Evolutionary conservation across 1,284 basidiomycete genomes (phyloP).

Genomic region (Austroboletus niveus): DNA sequence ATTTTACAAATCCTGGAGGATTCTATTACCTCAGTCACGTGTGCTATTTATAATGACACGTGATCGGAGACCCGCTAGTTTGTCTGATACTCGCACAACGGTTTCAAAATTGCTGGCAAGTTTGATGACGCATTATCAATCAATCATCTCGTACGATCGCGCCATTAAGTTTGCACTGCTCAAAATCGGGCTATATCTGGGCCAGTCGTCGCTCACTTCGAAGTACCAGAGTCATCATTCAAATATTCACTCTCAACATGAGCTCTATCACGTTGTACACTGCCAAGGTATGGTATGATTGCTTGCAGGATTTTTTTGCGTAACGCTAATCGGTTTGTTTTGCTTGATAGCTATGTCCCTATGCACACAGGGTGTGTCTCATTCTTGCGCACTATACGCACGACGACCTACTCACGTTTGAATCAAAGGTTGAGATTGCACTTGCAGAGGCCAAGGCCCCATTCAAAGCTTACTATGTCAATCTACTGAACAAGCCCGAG

Average conservation of each 20-base stretch:
- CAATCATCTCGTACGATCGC: no score
- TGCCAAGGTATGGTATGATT: slow-evolving; percentile 36
- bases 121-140: no score
- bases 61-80: no score
- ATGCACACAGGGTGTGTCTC: slow-evolving; percentile 12
- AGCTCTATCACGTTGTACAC: slow-evolving; percentile 45
- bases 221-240: background rate
- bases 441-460: slow-evolving; percentile 52
- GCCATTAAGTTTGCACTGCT: no score
- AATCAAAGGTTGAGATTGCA: slow-evolving; percentile 51
- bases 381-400: background rate
- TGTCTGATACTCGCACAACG: no score
- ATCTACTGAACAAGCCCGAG: slow-evolving; percentile 60
- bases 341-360: slow-evolving; percentile 12
- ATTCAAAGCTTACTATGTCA: slow-evolving; percentile 50
- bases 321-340: background rate
- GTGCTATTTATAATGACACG: no score
- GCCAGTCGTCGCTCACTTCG: no score
- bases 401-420: background rate
- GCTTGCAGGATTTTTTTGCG: background rate
- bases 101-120: no score
- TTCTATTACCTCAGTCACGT: no score
- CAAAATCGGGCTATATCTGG: no score
- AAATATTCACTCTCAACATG: slow-evolving; percentile 3
- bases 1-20: no score